Base-by-base conservation (phyloP, 2,329 filamentous ascomycete genomes). In the Exophiala sideris region DNA sequence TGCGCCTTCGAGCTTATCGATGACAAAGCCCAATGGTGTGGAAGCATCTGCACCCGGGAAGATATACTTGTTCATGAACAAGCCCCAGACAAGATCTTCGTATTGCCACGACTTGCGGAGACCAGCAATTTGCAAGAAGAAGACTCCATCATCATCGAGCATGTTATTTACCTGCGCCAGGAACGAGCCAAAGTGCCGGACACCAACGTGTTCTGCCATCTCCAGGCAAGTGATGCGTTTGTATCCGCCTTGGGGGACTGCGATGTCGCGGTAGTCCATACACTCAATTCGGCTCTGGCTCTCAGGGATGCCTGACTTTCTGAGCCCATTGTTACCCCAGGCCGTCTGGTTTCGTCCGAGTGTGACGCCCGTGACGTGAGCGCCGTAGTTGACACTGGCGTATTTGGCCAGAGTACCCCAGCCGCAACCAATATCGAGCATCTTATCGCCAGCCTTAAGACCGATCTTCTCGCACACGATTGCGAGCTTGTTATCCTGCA, bases 21-120 rank as follows among this genome's bases (percentile, higher is more conserved):
- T 79, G 66, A 94, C 89, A 74, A 86, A 94, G 64, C 89, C 90
- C 45, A 99, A 84, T 48, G 94, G 94, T 54, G 91, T 95, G 40
- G 89, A 95, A 48, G 94, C 94, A 70, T 97, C 94, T 48, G 94
- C 94, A 70, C 94, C 94, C 33, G 91, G 94, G 83, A 97, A 97
- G 72, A 97, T 81, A 75, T 97, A 96, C 79, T 96, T 96, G 86
- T 97, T 97, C 91, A 97, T 95, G 82, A 96, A 97, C 44, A 97
- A 82, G 71, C 94, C 94, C 94, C 94, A 97, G 72, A 92, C 88
- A 48, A 96, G 82, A 76, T 97, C 92, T 79, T 97, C 91, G 69
- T 96, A 97, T 74, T 97, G 94, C 94, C 94, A 97, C 61, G 82
- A 79, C 79, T 95, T 95, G 65, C 94, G 87, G 58, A 99, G 82